Evolutionary conservation across 352 stramenopile species (phyloP).

Genomic region (Thraustotheca clavata): DNA sequence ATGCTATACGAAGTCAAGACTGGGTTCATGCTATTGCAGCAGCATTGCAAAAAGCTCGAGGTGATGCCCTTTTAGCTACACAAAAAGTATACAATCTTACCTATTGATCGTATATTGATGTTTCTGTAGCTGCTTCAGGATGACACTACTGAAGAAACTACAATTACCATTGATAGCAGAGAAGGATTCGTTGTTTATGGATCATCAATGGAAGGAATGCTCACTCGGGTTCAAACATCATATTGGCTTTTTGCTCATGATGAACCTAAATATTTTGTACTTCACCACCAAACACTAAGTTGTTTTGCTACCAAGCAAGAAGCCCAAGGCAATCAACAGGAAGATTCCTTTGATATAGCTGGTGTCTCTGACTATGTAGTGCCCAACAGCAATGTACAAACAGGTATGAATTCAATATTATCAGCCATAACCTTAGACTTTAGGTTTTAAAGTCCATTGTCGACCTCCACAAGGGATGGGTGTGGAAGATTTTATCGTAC

Average conservation of each 20-base stretch:
- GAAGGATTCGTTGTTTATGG: constrained; percentile 29
- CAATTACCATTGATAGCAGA: neutral
- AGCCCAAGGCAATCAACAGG: neutral
- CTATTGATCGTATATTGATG: neutral
- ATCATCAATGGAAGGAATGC: constrained; percentile 42
- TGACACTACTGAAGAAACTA: neutral
- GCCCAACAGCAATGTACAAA: neutral
- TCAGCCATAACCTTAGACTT: constrained; percentile 21
- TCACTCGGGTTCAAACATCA: constrained; percentile 33
- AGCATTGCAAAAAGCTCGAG: constrained; percentile 1
- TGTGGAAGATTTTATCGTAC: constrained; percentile 6
- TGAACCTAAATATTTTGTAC: constrained; percentile 29
- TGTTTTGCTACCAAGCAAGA: constrained; percentile 27
- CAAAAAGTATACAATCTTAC: neutral
- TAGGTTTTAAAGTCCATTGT: constrained; percentile 35
- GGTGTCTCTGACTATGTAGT: constrained; percentile 38
- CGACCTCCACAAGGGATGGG: neutral
- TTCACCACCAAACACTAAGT: constrained; percentile 29
- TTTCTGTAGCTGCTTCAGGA: neutral
- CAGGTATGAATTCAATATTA: neutral
- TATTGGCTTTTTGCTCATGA: constrained; percentile 16
- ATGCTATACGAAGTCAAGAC: too few species aligned
- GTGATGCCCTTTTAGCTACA: neutral
- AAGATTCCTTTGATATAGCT: constrained; percentile 28
- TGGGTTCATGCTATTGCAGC: constrained; percentile 1